Evolutionary conservation across 768 basidiomycete species (phyloP).

Genomic region (Pleurotus ostreatus): DNA sequence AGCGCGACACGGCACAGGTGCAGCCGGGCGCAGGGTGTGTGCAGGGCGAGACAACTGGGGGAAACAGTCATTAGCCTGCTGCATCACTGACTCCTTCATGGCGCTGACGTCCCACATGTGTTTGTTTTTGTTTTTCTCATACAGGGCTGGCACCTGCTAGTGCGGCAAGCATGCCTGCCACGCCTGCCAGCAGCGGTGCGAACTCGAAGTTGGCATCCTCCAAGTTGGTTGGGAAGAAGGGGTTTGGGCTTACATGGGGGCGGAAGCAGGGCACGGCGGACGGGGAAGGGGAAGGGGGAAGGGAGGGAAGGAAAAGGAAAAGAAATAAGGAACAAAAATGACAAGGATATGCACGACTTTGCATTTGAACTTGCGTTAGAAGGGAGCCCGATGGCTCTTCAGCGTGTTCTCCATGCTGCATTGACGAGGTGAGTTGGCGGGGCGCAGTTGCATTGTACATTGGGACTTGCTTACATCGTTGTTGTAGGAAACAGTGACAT

Average conservation of each 20-base stretch:
- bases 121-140: neutral
- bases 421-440: too few species aligned
- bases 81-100: neutral
- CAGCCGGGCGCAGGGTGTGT: constrained; percentile 53
- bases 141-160: neutral
- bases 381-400: too few species aligned
- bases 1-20: constrained; percentile 36
- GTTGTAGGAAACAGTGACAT: too few species aligned
- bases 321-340: too few species aligned
- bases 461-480: too few species aligned
- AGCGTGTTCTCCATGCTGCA: too few species aligned
- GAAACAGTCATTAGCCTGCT: neutral
- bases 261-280: neutral
- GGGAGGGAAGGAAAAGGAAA: too few species aligned
- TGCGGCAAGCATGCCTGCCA: neutral
- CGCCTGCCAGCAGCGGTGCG: neutral
- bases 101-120: neutral
- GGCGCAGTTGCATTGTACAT: too few species aligned
- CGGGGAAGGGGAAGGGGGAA: too few species aligned
- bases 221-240: neutral
- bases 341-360: too few species aligned
- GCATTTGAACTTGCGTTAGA: too few species aligned
- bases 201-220: too few species aligned
- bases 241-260: neutral
- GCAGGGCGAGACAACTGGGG: constrained; percentile 22